These are phyloP conservation scores for Barnettozyma siamensis DNA, from an alignment of 805 yeast genomes.

Conservation along the genomic window DNA sequence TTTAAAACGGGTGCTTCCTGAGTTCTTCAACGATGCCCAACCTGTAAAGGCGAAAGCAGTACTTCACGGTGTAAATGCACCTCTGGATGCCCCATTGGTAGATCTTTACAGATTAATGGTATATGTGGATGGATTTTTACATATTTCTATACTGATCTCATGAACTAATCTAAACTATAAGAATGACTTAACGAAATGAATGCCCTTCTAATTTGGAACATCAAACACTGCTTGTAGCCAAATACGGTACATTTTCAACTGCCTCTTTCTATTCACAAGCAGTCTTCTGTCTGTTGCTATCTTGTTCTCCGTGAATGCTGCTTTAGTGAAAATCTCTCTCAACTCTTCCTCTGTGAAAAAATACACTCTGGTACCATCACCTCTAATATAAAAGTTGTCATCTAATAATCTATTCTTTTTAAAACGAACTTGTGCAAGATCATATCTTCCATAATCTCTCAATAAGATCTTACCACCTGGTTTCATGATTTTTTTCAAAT, in stretches of 20 bases:
- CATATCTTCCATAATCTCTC: conserved; percentile 94
- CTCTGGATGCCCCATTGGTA: conserved; percentile 37
- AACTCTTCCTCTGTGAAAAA: conserved; percentile 94
- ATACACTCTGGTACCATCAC: conserved; percentile 97
- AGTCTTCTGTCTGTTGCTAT: conserved; percentile 89
- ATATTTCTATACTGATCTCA: conserved; percentile 37
- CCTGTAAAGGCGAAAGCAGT: conserved; percentile 38
- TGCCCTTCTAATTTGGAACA: conserved; percentile 24
- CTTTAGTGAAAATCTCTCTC: conserved; percentile 58
- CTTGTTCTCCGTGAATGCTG: conserved; percentile 58
- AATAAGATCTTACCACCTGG: conserved; percentile 91
- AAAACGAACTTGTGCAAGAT: conserved; percentile 90
- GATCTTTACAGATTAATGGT: conserved; percentile 41
- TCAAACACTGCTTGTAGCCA: conserved; percentile 94
- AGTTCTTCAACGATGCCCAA: conserved; percentile 36
- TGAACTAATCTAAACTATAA: neutral
- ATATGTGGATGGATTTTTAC: conserved; percentile 63
- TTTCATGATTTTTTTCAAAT: conserved; percentile 66
- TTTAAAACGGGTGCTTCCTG: conserved; percentile 38
- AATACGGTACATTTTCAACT: conserved; percentile 90
- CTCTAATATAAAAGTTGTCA: conserved; percentile 92
- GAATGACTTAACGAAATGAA: neutral
- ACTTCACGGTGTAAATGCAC: conserved; percentile 51
- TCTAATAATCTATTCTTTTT: conserved; percentile 82
- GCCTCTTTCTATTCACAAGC: conserved; percentile 86